These are phyloP conservation scores for Juncus effusus DNA, from an alignment of 176 grass and related monocot genomes.

Conservation along the genomic window DNA sequence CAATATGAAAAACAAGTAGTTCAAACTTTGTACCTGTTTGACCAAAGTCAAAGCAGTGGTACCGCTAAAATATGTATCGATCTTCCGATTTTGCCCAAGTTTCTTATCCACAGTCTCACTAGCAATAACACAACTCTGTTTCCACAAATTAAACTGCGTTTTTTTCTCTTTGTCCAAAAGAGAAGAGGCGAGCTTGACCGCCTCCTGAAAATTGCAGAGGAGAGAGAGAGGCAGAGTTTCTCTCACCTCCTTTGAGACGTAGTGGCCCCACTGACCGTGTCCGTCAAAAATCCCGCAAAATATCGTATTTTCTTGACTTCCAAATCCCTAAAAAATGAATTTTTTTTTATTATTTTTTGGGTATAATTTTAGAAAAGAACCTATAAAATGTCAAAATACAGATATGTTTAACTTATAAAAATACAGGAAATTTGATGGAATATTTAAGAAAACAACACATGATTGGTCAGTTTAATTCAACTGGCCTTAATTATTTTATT, in stretches of 20 bases:
- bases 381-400: not conserved
- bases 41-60: constrained; percentile 69
- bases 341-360: too few species aligned
- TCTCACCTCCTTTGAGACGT: constrained; percentile 69
- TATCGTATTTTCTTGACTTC: constrained; percentile 58
- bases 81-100: constrained; percentile 39
- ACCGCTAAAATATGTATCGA: constrained; percentile 73
- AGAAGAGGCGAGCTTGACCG: constrained; percentile 41
- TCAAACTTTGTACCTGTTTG: constrained; percentile 40
- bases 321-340: constrained; percentile 50
- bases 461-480: not conserved
- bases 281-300: constrained; percentile 94
- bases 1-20: not conserved
- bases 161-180: constrained; percentile 57
- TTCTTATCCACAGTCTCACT: constrained; percentile 65
- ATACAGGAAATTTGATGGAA: constrained; percentile 6
- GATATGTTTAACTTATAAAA: not conserved
- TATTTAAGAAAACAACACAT: not conserved
- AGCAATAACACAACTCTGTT: constrained; percentile 42
- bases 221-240: constrained; percentile 68
- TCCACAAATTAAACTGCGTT: constrained; percentile 65
- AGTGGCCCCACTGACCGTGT: constrained; percentile 88
- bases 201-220: constrained; percentile 75
- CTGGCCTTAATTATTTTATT: not conserved
- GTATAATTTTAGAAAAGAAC: not conserved